Evolutionary conservation across 495 filamentous ascomycete species (phyloP).

Genomic region (Aspergillus funiculosus): DNA sequence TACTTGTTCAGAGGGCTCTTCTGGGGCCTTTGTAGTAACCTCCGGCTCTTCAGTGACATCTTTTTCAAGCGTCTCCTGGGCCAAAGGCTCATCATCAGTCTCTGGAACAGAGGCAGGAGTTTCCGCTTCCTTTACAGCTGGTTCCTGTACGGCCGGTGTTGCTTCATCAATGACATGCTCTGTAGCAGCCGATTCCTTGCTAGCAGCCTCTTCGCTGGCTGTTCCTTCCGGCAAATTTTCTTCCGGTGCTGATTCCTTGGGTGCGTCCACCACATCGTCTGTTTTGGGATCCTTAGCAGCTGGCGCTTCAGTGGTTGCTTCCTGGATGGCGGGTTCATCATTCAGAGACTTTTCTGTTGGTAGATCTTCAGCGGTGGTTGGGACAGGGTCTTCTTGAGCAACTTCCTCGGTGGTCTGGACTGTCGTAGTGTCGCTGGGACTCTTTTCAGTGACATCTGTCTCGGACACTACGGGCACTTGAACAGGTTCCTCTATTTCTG

Average conservation of each 20-base stretch:
- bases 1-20: no score
- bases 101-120: no score
- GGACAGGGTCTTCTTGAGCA: background rate
- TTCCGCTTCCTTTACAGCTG: conserved; percentile 13
- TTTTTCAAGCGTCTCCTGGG: conserved; percentile 4
- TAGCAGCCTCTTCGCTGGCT: conserved; percentile 11
- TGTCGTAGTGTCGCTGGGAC: background rate
- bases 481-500: conserved; percentile 1
- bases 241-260: conserved; percentile 7
- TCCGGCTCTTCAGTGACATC: background rate
- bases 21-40: no score
- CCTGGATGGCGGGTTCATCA: conserved; percentile 5
- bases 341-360: background rate
- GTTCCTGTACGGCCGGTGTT: conserved; percentile 13
- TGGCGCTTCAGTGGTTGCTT: conserved; percentile 7
- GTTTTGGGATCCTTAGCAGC: no score
- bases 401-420: conserved; percentile 9
- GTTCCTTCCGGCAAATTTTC: conserved; percentile 5
- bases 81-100: no score
- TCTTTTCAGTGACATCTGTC: background rate
- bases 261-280: background rate
- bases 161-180: no score
- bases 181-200: no score
- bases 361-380: conserved; percentile 4
- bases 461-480: background rate